Evolutionary conservation across 306 rosid species (phyloP), one percentile per base, ranked within the genome.

Genomic region (Echinosophora koreensis): DNA sequence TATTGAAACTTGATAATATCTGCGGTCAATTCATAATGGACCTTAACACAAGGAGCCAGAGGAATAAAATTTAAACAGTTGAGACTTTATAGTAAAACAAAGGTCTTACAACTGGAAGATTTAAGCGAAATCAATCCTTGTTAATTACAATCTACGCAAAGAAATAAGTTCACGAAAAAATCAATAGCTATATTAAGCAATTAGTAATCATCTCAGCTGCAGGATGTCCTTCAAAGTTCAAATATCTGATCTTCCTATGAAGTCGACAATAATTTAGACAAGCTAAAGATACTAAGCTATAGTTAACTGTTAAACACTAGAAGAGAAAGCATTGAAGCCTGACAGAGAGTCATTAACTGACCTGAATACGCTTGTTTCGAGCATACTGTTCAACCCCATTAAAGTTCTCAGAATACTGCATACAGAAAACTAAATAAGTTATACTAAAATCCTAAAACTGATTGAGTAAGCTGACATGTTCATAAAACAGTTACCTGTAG

Each of bases 341-440:
- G 41, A 79, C 18, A 50, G 56, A 35, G 47, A 61, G 16, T 74
- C 9, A 12, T 47, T 61, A 77, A 82, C 86, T 87, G 64, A 94
- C 98, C 97, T 95, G 98, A 79, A 88, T 74, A 47, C 98, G 90
- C 85, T 94, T 94, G 84, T 94, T 94, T 78, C 86, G 86, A 69
- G 97, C 81, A 88, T 95, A 95, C 66, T 95, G 97, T 63, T 81
- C 86, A 70, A 62, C 76, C 42, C 98, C 98, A 70, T 92, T 70
- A 71, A 90, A 92, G 64, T 84, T 78, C 66, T 87, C 87, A 2
- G 88, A 77, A 59, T 69, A 92, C 98, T 95, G 86, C 70, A 74
- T 37, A 47, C 62, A 62, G 5, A 83, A 12, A 88, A 66, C 44
- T 12, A 30, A 72, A 44, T 69, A 71, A 56, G 41, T 61, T 32